Conservation (phyloP, 2,329 filamentous ascomycete genomes). For the Aspergillus brunneoviolaceus region DNA sequence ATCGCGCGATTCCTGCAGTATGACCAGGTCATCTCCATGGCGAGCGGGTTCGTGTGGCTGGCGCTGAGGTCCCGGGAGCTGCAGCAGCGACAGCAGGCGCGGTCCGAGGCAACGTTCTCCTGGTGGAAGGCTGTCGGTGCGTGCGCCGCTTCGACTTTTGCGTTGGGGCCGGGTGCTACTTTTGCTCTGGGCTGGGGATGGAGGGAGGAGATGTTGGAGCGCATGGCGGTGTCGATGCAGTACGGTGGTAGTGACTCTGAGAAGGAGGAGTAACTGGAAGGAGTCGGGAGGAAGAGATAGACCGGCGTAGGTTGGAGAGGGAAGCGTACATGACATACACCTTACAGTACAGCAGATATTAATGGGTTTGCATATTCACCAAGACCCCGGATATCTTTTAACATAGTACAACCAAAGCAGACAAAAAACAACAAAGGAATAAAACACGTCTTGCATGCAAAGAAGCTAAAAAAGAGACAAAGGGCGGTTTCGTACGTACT, state of each 20-base stretch:
- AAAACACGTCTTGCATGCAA: too few relatives aligned
- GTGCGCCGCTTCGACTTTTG: background rate
- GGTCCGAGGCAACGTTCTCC: background rate
- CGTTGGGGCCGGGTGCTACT: background rate
- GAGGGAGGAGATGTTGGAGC: conserved; percentile 1
- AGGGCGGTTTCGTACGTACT: too few relatives aligned
- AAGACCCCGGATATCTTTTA: too few relatives aligned
- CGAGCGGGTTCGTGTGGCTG: conserved; percentile 10
- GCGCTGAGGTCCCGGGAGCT: conserved; percentile 9
- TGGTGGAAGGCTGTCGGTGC: conserved; percentile 1
- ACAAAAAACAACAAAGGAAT: too few relatives aligned
- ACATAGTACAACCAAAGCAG: too few relatives aligned
- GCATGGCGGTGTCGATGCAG: background rate
- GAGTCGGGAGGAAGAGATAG: too few relatives aligned
- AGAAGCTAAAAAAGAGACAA: too few relatives aligned
- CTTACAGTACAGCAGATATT: too few relatives aligned
- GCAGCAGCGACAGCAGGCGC: background rate
- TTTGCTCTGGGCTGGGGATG: background rate
- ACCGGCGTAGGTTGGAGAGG: too few relatives aligned
- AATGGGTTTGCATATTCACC: too few relatives aligned
- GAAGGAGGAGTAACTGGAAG: too few relatives aligned
- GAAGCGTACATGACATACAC: too few relatives aligned
- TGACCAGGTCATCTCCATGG: conserved; percentile 9
- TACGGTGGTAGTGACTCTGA: background rate
- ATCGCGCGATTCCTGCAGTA: conserved; percentile 11